Percentiles rank a stretch among this genome's conserved stretches.
These are phyloP conservation scores for Debaryomyces robertsiae DNA, from an alignment of 1,139 yeast genomes.

Conservation along the genomic window DNA sequence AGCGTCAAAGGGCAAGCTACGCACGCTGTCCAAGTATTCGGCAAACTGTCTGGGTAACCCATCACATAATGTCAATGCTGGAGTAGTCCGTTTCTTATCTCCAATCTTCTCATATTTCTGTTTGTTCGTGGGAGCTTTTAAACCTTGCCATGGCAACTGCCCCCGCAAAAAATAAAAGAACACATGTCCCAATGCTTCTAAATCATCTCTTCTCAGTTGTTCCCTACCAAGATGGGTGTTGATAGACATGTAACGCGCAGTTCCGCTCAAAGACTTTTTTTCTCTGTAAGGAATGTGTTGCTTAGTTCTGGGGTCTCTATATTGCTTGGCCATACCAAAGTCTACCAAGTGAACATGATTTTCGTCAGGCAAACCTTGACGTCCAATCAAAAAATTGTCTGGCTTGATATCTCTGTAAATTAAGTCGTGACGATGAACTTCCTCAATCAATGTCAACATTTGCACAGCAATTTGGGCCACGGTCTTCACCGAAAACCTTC, in stretches of 20 bases:
- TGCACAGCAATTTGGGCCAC: slow-evolving; percentile 90
- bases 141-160: slow-evolving; percentile 97
- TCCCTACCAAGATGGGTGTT: slow-evolving; percentile 97
- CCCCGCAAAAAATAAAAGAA: slow-evolving; percentile 92
- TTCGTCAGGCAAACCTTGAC: slow-evolving; percentile 55
- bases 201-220: slow-evolving; percentile 92
- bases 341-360: slow-evolving; percentile 69
- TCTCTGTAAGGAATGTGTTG: slow-evolving; percentile 97
- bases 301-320: slow-evolving; percentile 91
- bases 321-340: slow-evolving; percentile 98
- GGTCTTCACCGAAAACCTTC: slow-evolving; percentile 83
- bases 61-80: slow-evolving; percentile 73
- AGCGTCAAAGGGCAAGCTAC: slow-evolving; percentile 85
- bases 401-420: slow-evolving; percentile 96
- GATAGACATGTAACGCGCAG: slow-evolving; percentile 97
- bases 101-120: slow-evolving; percentile 97
- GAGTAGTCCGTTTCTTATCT: slow-evolving; percentile 86
- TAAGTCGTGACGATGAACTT: slow-evolving; percentile 85
- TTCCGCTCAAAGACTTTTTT: slow-evolving; percentile 90
- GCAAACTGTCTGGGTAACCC: slow-evolving; percentile 88
- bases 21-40: slow-evolving; percentile 79
- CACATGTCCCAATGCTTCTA: slow-evolving; percentile 94
- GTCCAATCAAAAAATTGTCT: slow-evolving; percentile 87
- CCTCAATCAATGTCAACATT: slow-evolving; percentile 85
- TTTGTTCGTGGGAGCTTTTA: slow-evolving; percentile 97